phyloP scores from a whole-genome alignment of 2,329 filamentous ascomycete species.

The Fusarium austroafricanum region DNA sequence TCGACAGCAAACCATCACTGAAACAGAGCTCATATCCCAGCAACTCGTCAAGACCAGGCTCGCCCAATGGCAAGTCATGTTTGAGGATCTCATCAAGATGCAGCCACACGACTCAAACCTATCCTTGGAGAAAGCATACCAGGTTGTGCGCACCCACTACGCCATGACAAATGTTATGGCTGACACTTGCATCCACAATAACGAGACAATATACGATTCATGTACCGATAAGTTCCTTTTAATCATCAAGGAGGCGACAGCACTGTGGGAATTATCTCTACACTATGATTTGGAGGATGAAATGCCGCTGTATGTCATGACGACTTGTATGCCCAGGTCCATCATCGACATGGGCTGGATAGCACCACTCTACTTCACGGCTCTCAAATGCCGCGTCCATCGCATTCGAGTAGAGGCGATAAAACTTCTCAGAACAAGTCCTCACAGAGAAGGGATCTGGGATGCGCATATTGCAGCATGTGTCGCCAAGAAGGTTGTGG shows the following conservation, averaged over 20 bases:
- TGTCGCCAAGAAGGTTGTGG: conserved; percentile 53
- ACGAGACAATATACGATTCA: conserved; percentile 54
- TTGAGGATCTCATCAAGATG: conserved; percentile 39
- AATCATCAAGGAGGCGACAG: conserved; percentile 46
- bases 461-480: conserved; percentile 48
- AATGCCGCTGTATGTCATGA: conserved; percentile 20
- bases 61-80: conserved; percentile 40
- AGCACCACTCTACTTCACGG: conserved; percentile 58
- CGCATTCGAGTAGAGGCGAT: conserved; percentile 55
- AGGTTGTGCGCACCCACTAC: conserved; percentile 54
- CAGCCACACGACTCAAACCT: conserved; percentile 24
- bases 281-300: conserved; percentile 11
- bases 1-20: conserved; percentile 9
- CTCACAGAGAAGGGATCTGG: conserved; percentile 58
- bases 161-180: conserved; percentile 58
- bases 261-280: conserved; percentile 19
- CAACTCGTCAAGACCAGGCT: conserved; percentile 33
- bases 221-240: conserved; percentile 49
- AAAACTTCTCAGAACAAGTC: conserved; percentile 44
- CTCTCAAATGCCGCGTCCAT: conserved; percentile 59
- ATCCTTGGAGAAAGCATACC: conserved; percentile 36
- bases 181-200: conserved; percentile 48
- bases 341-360: conserved; percentile 59
- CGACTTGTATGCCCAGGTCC: conserved; percentile 48
- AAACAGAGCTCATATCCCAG: conserved; percentile 12